Conservation (phyloP, 2,329 filamentous ascomycete species). For the Penicillium sp. region DNA sequence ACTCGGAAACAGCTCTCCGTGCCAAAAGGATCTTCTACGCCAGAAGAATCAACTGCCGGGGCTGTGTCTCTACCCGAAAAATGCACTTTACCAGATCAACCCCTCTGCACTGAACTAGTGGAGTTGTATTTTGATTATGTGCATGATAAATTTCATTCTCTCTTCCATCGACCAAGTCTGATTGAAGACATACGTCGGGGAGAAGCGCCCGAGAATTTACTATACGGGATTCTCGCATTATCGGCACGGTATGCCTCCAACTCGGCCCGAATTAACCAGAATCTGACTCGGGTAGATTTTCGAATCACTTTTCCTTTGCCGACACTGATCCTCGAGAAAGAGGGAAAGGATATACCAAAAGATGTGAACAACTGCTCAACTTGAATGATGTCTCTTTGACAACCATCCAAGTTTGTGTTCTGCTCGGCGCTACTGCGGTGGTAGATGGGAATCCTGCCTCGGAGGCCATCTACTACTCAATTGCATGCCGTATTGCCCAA, state of each 20-base stretch:
- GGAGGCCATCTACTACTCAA: constrained; percentile 42
- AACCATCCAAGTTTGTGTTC: constrained; percentile 42
- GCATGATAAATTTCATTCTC: constrained; percentile 21
- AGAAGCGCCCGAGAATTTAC: constrained; percentile 8
- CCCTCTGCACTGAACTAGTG: constrained; percentile 13
- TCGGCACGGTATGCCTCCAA: constrained; percentile 15
- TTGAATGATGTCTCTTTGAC: constrained; percentile 38
- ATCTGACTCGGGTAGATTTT: constrained; percentile 9
- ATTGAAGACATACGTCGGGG: constrained; percentile 9
- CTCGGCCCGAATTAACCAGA: constrained; percentile 2
- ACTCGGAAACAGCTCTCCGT: neutral
- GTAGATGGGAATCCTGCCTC: constrained; percentile 30
- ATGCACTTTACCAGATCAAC: neutral
- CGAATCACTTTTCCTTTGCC: constrained; percentile 5
- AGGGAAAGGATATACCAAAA: constrained; percentile 16
- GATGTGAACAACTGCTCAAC: constrained; percentile 26
- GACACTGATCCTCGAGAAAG: constrained; percentile 14
- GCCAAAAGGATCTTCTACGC: neutral
- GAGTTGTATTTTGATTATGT: constrained; percentile 20
- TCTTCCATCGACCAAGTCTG: constrained; percentile 19
- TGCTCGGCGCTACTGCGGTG: constrained; percentile 40
- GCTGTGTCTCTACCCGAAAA: neutral
- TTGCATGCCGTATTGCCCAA: constrained; percentile 39
- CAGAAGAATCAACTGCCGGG: neutral
- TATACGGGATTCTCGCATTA: constrained; percentile 20